Base-by-base conservation (phyloP, 164 flowering plant species). In the Magnolia kwangsiensis region DNA sequence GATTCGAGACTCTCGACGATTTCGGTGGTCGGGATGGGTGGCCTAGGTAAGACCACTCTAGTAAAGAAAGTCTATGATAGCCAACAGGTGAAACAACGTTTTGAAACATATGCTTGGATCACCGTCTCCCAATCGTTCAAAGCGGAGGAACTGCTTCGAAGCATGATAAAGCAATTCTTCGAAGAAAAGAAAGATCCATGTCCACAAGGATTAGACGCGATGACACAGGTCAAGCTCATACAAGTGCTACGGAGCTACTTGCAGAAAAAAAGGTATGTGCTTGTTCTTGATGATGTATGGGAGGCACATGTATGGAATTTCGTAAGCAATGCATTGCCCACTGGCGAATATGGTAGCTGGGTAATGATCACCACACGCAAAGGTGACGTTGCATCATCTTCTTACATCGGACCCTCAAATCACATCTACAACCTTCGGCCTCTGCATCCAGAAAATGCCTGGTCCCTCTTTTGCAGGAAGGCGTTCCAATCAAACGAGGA, bases 41-140 rank as follows among this genome's bases (percentile, higher is more conserved):
- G 90, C 4, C 49, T 89, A 16, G 90, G 91, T 1, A 89, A 89
- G 69, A 87, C 91, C 16, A 86, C 89, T 1, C 50, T 82, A 20
- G 90, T 87, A 58, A 83, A 84, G 66, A 78, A 49, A 51, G 85
- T 86, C 2, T 89, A 75, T 77, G 83, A 84, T 72, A n/a, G 67
- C 23, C 23, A 64, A 64, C 82, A 9, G 69, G 75, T 66, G 73
- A 77, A 71, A 69, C 83, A 1, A 83, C 81, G 50, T 72, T 75
- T 20, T 75, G 31, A 21, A 85, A 83, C 45, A 83, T 85, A 14
- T 78, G 84, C 84, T 59, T 87, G 90, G 90, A 86, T 89, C 1
- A 83, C 84, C 64, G 88, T 89, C 49, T 82, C 90, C 1, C 82
- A 81, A 50, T 64, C 24, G 20, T 75, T 23, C 45, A 31, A 9